These are phyloP conservation scores for Coemansia javaensis DNA, from an alignment of 192 early-diverging fungal species.

Conservation along the genomic window DNA sequence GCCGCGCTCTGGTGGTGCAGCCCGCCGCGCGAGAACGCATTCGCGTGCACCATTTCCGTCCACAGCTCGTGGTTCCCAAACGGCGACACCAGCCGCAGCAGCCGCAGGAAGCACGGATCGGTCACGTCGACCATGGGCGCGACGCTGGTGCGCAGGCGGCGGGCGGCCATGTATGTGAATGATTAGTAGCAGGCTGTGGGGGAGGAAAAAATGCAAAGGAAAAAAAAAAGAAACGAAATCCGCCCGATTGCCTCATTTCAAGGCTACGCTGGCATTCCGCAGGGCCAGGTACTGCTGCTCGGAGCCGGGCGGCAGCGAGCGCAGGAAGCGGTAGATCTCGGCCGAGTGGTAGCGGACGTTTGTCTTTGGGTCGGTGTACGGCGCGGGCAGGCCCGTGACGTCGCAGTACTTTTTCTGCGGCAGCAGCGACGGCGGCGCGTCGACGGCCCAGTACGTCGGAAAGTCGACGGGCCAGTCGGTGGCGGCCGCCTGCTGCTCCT, in stretches of 20 bases:
- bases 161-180: conserved; percentile 22
- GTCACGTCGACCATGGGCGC: conserved; percentile 78
- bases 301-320: conserved; percentile 64
- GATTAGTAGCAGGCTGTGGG: no score
- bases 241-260: conserved; percentile 58
- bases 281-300: conserved; percentile 76
- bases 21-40: conserved; percentile 35
- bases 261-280: conserved; percentile 72
- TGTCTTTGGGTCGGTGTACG: conserved; percentile 86
- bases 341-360: conserved; percentile 74
- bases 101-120: conserved; percentile 61
- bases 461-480: conserved; percentile 56
- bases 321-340: conserved; percentile 74
- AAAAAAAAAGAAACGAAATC: neutral
- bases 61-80: conserved; percentile 56
- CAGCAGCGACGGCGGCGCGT: conserved; percentile 74
- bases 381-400: conserved; percentile 79
- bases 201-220: neutral
- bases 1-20: conserved; percentile 15
- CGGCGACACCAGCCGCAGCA: conserved; percentile 64
- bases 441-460: conserved; percentile 74
- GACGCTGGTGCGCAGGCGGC: conserved; percentile 52
- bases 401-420: conserved; percentile 91
- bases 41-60: conserved; percentile 70
- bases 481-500: conserved; percentile 63